Conservation (phyloP, 2,329 filamentous ascomycete species). For the Neonectria neomacrospora region DNA sequence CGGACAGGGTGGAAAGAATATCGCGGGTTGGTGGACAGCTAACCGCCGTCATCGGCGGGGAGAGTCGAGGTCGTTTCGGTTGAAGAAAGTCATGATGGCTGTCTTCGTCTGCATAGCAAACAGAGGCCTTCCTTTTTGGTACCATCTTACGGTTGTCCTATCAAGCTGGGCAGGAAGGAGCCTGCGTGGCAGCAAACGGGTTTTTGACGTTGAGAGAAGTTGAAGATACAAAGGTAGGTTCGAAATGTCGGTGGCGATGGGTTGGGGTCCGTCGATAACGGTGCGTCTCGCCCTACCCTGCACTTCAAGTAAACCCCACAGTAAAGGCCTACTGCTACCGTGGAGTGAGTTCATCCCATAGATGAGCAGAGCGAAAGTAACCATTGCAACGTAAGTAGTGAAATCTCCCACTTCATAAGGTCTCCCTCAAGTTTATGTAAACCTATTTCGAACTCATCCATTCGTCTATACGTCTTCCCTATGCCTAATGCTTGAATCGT, state of each 20-base stretch:
- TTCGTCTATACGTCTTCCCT: slow-evolving; percentile 5
- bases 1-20: slow-evolving; percentile 78
- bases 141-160: slow-evolving; percentile 32
- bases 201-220: neutral
- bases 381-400: neutral
- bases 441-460: neutral
- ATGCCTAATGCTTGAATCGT: slow-evolving; percentile 21
- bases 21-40: slow-evolving; percentile 56
- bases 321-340: too few species aligned
- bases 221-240: slow-evolving; percentile 15
- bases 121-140: slow-evolving; percentile 40
- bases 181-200: slow-evolving; percentile 22
- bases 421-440: neutral
- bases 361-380: neutral
- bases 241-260: slow-evolving; percentile 42
- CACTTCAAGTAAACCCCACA: neutral
- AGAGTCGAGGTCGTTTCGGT: slow-evolving; percentile 40
- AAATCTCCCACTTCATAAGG: neutral
- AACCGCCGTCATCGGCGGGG: slow-evolving; percentile 16
- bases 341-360: neutral
- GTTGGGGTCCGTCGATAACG: slow-evolving; percentile 16
- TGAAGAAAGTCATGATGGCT: slow-evolving; percentile 25
- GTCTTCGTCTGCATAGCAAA: slow-evolving; percentile 9
- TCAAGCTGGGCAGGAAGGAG: slow-evolving; percentile 25
- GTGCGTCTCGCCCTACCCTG: slow-evolving; percentile 35